A percentile compares a stretch with the other conserved stretches of the same genome.
Evolutionary conservation across 164 flowering plant genomes (phyloP).

Genomic region (Sextonia rubra): DNA sequence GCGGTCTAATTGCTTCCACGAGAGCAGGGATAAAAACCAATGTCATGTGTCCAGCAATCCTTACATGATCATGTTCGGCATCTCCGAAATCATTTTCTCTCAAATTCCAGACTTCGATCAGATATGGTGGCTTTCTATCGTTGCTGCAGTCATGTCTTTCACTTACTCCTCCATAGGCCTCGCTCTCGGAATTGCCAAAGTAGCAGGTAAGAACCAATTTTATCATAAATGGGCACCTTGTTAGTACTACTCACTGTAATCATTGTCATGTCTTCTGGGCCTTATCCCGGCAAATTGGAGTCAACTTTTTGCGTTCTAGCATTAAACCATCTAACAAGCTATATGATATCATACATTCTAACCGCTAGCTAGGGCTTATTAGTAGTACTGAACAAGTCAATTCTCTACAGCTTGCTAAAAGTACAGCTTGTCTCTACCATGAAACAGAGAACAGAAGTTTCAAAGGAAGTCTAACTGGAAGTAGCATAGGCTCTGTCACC

Average conservation of each 20-base stretch:
- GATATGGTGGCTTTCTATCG: constrained; percentile 79
- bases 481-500: constrained; percentile 54
- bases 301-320: too few relatives aligned
- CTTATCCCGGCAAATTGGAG: too few relatives aligned
- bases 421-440: background rate
- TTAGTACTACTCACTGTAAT: too few relatives aligned
- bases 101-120: constrained; percentile 80
- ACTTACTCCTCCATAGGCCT: constrained; percentile 65
- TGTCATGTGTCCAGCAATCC: constrained; percentile 16
- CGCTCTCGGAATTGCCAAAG: constrained; percentile 59
- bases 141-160: constrained; percentile 84
- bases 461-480: constrained; percentile 61
- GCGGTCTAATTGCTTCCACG: constrained; percentile 60
- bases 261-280: too few relatives aligned
- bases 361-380: too few relatives aligned
- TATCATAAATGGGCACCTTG: too few relatives aligned
- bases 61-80: constrained; percentile 68
- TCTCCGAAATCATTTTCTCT: constrained; percentile 49
- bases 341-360: too few relatives aligned
- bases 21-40: constrained; percentile 24
- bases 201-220: constrained; percentile 30
- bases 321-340: too few relatives aligned
- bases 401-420: background rate
- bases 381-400: background rate
- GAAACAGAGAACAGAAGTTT: constrained; percentile 40